Percentiles rank a stretch among this genome's conserved stretches.
Conservation (phyloP, 805 yeast species). For the Wickerhamomyces rabaulensis region DNA sequence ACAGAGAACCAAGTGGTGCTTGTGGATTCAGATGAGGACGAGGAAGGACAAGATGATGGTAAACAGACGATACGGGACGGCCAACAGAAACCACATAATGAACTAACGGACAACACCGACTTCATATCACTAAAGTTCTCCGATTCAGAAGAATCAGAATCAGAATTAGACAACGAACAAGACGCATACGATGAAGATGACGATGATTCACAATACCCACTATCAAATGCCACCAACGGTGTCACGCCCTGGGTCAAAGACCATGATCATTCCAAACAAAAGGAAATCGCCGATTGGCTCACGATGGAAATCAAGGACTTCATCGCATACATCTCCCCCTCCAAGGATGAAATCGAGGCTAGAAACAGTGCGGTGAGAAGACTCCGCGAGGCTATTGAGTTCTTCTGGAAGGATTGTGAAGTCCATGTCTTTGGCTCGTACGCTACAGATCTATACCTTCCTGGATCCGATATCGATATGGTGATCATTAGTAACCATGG, state of each 20-base stretch:
- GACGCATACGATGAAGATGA: conserved; percentile 26
- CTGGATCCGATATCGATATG: conserved; percentile 95
- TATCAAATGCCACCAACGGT: conserved; percentile 14
- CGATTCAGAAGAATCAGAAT: conserved; percentile 25
- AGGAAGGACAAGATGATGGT: conserved; percentile 2
- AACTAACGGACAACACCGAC: conserved; percentile 33
- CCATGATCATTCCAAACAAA: conserved; percentile 71
- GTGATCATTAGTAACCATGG: conserved; percentile 66
- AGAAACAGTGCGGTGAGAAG: conserved; percentile 63
- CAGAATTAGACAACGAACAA: conserved; percentile 17
- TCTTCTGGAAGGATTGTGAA: conserved; percentile 74
- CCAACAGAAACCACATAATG: conserved; percentile 15
- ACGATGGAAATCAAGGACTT: conserved; percentile 83
- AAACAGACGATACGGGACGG: conserved; percentile 1
- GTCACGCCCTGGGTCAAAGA: conserved; percentile 71
- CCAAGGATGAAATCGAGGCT: conserved; percentile 59
- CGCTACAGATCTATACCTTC: conserved; percentile 89
- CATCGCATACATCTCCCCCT: conserved; percentile 80
- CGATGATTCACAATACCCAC: conserved; percentile 11
- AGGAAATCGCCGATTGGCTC: conserved; percentile 81
- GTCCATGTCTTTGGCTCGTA: conserved; percentile 88
- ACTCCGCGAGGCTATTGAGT: conserved; percentile 45
- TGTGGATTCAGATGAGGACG: conserved; percentile 7
- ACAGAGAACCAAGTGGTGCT: conserved; percentile 1
- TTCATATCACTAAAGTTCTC: conserved; percentile 35